Conservation (phyloP, 805 yeast species). For the Blastobotrys attinorum region DNA sequence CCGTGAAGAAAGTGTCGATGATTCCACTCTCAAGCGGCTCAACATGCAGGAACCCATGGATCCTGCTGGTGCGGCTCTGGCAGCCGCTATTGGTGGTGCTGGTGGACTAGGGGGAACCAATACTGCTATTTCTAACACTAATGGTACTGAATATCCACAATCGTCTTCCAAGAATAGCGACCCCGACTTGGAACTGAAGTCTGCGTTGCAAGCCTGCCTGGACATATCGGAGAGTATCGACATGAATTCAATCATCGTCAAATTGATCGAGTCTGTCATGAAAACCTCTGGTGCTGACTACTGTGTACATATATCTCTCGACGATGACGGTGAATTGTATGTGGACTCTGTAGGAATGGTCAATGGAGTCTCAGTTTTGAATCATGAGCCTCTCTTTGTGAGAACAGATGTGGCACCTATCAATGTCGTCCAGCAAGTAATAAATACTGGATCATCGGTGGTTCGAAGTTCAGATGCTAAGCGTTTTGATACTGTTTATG, state of each 20-base stretch:
- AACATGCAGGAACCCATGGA: neutral
- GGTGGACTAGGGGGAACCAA: neutral
- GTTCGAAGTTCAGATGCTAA: conserved; percentile 32
- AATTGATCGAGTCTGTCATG: conserved; percentile 34
- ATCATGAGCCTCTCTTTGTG: conserved; percentile 33
- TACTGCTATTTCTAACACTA: neutral
- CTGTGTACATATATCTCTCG: conserved; percentile 28
- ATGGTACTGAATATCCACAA: neutral
- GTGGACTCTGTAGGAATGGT: conserved; percentile 26
- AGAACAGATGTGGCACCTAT: conserved; percentile 40
- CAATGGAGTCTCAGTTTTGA: conserved; percentile 24
- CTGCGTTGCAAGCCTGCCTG: conserved; percentile 40
- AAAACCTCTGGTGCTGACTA: conserved; percentile 33
- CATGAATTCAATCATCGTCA: conserved; percentile 31
- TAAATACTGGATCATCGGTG: conserved; percentile 32
- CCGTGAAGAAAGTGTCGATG: conserved; percentile 11
- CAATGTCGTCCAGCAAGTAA: conserved; percentile 32
- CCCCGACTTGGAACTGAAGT: conserved; percentile 22
- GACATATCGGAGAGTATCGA: conserved; percentile 41
- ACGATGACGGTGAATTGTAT: conserved; percentile 24
- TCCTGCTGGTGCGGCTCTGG: neutral
- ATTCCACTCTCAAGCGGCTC: neutral
- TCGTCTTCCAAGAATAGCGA: neutral
- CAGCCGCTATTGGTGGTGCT: neutral
- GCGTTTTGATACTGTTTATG: conserved; percentile 29